A percentile compares a stretch with the other conserved stretches of the same genome.
Evolutionary conservation across 352 stramenopile genomes (phyloP).

Genomic region (Phytophthora pseudosyringae): DNA sequence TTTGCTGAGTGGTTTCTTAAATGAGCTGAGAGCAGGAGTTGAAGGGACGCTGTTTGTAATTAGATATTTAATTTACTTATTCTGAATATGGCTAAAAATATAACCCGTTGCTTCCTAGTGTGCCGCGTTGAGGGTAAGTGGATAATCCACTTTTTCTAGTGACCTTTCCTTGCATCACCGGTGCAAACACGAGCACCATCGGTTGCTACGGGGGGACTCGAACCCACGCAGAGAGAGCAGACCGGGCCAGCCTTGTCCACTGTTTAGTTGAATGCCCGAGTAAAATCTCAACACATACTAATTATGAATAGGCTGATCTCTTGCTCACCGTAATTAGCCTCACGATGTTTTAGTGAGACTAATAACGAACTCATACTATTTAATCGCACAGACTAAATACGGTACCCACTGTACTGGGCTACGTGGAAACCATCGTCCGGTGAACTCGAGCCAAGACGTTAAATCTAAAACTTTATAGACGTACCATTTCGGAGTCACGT

Average conservation of each 20-base stretch:
- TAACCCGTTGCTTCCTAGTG: neutral
- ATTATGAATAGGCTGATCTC: neutral
- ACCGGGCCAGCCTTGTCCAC: neutral
- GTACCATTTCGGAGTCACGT: no score
- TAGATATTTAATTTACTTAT: neutral
- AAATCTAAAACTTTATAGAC: no score
- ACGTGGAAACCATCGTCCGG: no score
- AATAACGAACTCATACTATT: neutral
- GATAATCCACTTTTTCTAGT: neutral
- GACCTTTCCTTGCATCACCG: conserved; percentile 1
- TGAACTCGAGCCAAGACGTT: no score
- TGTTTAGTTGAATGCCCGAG: neutral
- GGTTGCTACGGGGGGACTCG: neutral
- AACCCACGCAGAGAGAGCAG: neutral
- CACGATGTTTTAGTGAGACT: neutral
- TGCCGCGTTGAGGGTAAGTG: conserved; percentile 1
- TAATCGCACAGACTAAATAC: neutral
- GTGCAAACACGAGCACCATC: neutral
- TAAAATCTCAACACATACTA: neutral
- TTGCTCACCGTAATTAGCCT: neutral
- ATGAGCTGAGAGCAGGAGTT: no score
- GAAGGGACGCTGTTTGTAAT: neutral
- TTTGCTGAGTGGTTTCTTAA: no score
- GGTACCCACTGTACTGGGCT: neutral
- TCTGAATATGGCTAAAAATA: neutral